phyloP scores from a whole-genome alignment of 441 rosid species.

The Codiaeum variegatum region DNA sequence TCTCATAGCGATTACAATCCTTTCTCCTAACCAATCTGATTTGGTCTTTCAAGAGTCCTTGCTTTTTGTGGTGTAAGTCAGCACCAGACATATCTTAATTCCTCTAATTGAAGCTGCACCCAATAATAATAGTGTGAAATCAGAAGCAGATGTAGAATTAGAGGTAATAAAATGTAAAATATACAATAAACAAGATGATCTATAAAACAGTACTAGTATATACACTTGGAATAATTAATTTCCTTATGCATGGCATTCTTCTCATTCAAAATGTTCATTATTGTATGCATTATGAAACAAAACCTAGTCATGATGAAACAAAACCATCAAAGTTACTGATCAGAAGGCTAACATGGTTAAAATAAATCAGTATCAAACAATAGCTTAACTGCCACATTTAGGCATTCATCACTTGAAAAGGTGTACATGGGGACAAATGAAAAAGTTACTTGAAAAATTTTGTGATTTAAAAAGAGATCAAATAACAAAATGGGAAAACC shows the following conservation, averaged over 20 bases:
- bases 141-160: background rate
- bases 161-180: background rate
- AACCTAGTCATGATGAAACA: background rate
- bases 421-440: too few relatives aligned
- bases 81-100: conserved; percentile 41
- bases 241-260: background rate
- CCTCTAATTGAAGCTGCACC: conserved; percentile 23
- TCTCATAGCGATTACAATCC: conserved; percentile 60
- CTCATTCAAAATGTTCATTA: too few relatives aligned
- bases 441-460: too few relatives aligned
- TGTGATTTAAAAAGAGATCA: too few relatives aligned
- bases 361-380: conserved; percentile 4
- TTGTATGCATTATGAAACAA: background rate
- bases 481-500: too few relatives aligned
- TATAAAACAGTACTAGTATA: background rate
- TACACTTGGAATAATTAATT: background rate
- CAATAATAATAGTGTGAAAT: conserved; percentile 6
- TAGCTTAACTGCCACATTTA: too few relatives aligned
- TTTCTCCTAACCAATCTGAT: conserved; percentile 67
- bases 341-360: background rate
- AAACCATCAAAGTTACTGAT: background rate
- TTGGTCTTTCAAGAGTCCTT: conserved; percentile 88
- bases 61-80: conserved; percentile 53
- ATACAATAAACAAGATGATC: background rate
- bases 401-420: too few relatives aligned